These are phyloP conservation scores for Cordyceps cateniannulata DNA, from an alignment of 2,329 filamentous ascomycete genomes.

Conservation along the genomic window DNA sequence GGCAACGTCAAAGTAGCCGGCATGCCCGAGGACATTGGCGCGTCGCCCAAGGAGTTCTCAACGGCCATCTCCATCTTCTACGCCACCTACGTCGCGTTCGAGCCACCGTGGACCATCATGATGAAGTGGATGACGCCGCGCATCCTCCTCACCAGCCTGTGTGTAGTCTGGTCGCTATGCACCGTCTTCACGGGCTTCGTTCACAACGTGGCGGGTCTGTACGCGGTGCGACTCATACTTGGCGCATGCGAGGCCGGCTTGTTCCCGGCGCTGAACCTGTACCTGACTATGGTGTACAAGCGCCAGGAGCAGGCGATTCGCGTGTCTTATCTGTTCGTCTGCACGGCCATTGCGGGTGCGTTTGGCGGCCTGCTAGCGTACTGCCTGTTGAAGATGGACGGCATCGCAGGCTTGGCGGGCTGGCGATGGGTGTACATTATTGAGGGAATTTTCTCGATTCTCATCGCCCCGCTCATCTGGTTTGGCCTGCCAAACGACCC, in stretches of 20 bases:
- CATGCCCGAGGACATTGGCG: slow-evolving; percentile 27
- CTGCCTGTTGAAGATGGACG: slow-evolving; percentile 28
- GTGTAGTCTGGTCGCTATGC: slow-evolving; percentile 22
- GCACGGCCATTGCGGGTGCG: slow-evolving; percentile 31
- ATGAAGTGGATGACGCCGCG: slow-evolving; percentile 28
- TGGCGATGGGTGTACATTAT: slow-evolving; percentile 36
- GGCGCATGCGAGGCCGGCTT: slow-evolving; percentile 22
- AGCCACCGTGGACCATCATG: slow-evolving; percentile 25
- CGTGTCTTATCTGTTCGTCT: slow-evolving; percentile 40
- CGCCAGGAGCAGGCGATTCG: slow-evolving; percentile 47
- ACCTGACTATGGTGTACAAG: slow-evolving; percentile 28
- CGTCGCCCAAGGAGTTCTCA: slow-evolving; percentile 24
- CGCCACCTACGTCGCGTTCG: slow-evolving; percentile 25
- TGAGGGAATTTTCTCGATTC: slow-evolving; percentile 34
- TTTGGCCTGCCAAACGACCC: slow-evolving; percentile 42
- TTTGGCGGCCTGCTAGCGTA: slow-evolving; percentile 36
- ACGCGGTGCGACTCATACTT: slow-evolving; percentile 20
- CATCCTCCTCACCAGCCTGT: slow-evolving; percentile 22
- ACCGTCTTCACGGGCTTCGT: slow-evolving; percentile 25
- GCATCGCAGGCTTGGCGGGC: slow-evolving; percentile 22
- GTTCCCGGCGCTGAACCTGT: slow-evolving; percentile 22
- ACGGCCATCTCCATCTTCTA: slow-evolving; percentile 28
- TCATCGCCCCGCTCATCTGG: slow-evolving; percentile 37
- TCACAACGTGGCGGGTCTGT: slow-evolving; percentile 22
- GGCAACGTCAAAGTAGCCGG: slow-evolving; percentile 28